Evolutionary conservation across 352 stramenopile species (phyloP).

Genomic region (Globisporangium paroecandrum): DNA sequence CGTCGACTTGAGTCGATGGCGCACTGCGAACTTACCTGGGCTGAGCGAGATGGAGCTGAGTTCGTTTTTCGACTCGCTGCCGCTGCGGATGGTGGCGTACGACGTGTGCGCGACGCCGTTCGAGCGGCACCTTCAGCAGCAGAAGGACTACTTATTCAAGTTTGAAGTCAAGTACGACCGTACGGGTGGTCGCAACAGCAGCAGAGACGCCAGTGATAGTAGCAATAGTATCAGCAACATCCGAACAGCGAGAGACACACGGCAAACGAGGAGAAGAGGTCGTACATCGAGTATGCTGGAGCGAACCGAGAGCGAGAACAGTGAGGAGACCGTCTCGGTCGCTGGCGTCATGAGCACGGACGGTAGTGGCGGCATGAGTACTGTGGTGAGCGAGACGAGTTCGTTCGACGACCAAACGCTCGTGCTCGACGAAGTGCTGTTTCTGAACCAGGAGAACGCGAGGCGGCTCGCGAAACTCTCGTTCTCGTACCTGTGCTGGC

Average conservation of each 20-base stretch:
- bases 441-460: conserved; percentile 44
- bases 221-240: not conserved
- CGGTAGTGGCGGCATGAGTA: conserved; percentile 31
- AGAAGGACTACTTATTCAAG: conserved; percentile 81
- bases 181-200: conserved; percentile 6
- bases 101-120: conserved; percentile 24
- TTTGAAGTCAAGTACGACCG: conserved; percentile 70
- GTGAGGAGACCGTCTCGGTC: conserved; percentile 10
- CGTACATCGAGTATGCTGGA: conserved; percentile 5
- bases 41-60: conserved; percentile 71
- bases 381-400: conserved; percentile 47
- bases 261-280: conserved; percentile 9
- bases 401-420: conserved; percentile 36
- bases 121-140: conserved; percentile 42
- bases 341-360: conserved; percentile 32
- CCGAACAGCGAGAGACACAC: not conserved
- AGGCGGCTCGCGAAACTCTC: conserved; percentile 36
- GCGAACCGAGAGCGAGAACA: conserved; percentile 16
- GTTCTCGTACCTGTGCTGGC: conserved; percentile 62
- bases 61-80: conserved; percentile 76
- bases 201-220: conserved; percentile 5
- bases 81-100: conserved; percentile 73
- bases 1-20: conserved; percentile 75
- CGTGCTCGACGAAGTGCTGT: conserved; percentile 28
- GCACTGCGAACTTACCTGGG: conserved; percentile 74